A percentile compares a stretch with the other conserved stretches of the same genome.
These are phyloP conservation scores for Diplodia intermedia DNA, from an alignment of 2,329 filamentous ascomycete species.

Conservation along the genomic window DNA sequence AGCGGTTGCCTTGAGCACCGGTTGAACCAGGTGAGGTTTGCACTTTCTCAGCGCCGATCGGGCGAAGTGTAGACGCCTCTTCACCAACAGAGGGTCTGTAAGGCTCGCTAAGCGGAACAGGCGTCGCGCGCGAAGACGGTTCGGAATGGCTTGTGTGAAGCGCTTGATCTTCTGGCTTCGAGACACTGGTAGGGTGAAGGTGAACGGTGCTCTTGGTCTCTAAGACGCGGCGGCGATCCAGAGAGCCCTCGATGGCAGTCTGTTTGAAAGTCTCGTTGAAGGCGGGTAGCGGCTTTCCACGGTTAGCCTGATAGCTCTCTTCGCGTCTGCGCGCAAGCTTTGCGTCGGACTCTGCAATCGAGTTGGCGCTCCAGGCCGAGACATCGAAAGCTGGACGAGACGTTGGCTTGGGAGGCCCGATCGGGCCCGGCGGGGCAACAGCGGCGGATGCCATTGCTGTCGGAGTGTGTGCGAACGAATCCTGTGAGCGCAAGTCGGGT, in stretches of 20 bases:
- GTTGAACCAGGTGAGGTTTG: conserved; percentile 27
- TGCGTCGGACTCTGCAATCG: conserved; percentile 25
- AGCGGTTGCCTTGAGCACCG: conserved; percentile 14
- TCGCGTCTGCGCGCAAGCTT: conserved; percentile 21
- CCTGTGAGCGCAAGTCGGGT: conserved; percentile 33
- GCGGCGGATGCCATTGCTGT: conserved; percentile 26
- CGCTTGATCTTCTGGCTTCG: conserved; percentile 13
- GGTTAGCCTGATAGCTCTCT: conserved; percentile 8
- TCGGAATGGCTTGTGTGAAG: conserved; percentile 4
- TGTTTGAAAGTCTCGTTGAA: conserved; percentile 32
- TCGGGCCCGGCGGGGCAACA: conserved; percentile 38
- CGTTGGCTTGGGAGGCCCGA: conserved; percentile 42
- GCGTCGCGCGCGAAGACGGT: conserved; percentile 18
- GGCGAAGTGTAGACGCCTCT: conserved; percentile 19
- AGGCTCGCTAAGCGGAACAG: conserved; percentile 21
- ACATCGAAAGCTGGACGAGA: conserved; percentile 36
- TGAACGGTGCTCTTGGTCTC: conserved; percentile 27
- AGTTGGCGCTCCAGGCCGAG: conserved; percentile 25
- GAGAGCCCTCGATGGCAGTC: conserved; percentile 22
- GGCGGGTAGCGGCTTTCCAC: conserved; percentile 21
- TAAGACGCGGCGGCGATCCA: conserved; percentile 25
- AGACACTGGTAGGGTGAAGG: not conserved
- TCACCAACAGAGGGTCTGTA: not conserved
- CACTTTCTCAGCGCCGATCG: conserved; percentile 27
- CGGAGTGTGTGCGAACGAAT: conserved; percentile 1